Base-by-base conservation (phyloP, 768 basidiomycete genomes). In the button mushroom (Agaricus bisporus) region DNA sequence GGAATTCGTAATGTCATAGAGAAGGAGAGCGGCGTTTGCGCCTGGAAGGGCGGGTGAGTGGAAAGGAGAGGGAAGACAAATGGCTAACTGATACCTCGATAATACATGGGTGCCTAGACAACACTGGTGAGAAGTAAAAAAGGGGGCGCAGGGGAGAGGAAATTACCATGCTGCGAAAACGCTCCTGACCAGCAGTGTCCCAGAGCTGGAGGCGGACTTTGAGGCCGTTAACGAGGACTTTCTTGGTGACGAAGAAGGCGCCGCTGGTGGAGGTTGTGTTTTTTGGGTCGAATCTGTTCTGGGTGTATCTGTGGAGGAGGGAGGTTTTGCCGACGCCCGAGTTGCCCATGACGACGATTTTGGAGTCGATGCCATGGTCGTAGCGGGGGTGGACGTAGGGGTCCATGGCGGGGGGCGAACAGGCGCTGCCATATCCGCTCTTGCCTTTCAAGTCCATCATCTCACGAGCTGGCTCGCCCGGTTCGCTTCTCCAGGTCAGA, bases 311-410 rank as follows among this genome's bases (percentile, higher is more conserved):
- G 65, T 89, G 83, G 54, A 95, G 79, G 52, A 97, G 82, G 64
- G 89, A 91, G 57, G 93, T 93, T 75, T 95, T 95, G 62, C 93
- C 92, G 54, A 95, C 91, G 72, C 75, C 75, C 57, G 76, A 77
- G 70, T 88, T 92, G 74, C 89, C 91, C 88, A 94, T 91, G 63
- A 95, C 83, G 66, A 95, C 92, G 68, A 95, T 90, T 82, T 95
- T 95, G 68, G 88, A 89, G 76, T 95, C 92, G 69, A 95, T 78
- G 61, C 88, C 88, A 60, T 85, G 84, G 65, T 91, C 88, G 68
- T 83, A 88, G 70, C 82, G 78, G 65, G 82, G 77, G 67, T 78
- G 69, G 48, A 76, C 70, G 68, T 86, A 87, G 46, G 83, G 83
- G 69, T 86, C 83, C 73, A 82, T 75, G 64, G 70, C 48, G 74